These are phyloP conservation scores for Trichocladium antarcticum DNA, from an alignment of 495 filamentous ascomycete species.

Conservation along the genomic window DNA sequence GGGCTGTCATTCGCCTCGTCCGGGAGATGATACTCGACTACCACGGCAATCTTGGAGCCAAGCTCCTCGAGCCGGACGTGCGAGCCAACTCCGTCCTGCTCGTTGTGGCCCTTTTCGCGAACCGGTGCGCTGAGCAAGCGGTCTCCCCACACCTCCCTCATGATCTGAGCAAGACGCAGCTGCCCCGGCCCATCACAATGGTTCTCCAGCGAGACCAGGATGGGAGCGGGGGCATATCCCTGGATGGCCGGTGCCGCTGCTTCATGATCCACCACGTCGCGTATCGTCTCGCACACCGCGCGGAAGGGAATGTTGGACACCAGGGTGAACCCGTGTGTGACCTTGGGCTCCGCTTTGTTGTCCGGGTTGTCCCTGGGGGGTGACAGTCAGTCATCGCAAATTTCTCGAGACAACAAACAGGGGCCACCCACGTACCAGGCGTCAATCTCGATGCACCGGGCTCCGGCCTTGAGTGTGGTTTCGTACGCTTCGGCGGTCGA, in stretches of 20 bases:
- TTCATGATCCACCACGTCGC: slow-evolving; percentile 39
- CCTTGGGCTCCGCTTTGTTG: slow-evolving; percentile 40
- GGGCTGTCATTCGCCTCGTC: slow-evolving; percentile 28
- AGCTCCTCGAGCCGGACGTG: slow-evolving; percentile 39
- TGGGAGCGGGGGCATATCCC: slow-evolving; percentile 34
- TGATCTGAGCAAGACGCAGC: slow-evolving; percentile 40
- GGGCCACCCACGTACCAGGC: slow-evolving; percentile 26
- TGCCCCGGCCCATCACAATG: slow-evolving; percentile 41
- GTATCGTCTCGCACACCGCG: slow-evolving; percentile 41
- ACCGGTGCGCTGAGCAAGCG: slow-evolving; percentile 39
- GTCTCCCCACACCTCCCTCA: slow-evolving; percentile 43
- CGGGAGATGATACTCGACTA: slow-evolving; percentile 45
- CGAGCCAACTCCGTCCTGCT: slow-evolving; percentile 27
- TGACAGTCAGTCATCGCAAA: not conserved
- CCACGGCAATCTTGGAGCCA: slow-evolving; percentile 42
- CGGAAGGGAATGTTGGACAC: slow-evolving; percentile 46
- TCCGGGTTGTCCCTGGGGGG: slow-evolving; percentile 34
- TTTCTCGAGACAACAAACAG: not conserved
- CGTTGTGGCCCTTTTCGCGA: slow-evolving; percentile 31
- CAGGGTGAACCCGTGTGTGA: slow-evolving; percentile 46
- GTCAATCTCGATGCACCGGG: slow-evolving; percentile 48
- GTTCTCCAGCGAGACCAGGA: slow-evolving; percentile 45
- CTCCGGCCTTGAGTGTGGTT: slow-evolving; percentile 37
- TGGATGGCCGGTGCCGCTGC: slow-evolving; percentile 17
- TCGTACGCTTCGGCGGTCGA: slow-evolving; percentile 40